phyloP scores from a whole-genome alignment of 192 early-diverging fungal genomes.

The Kickxella alabastrina region DNA sequence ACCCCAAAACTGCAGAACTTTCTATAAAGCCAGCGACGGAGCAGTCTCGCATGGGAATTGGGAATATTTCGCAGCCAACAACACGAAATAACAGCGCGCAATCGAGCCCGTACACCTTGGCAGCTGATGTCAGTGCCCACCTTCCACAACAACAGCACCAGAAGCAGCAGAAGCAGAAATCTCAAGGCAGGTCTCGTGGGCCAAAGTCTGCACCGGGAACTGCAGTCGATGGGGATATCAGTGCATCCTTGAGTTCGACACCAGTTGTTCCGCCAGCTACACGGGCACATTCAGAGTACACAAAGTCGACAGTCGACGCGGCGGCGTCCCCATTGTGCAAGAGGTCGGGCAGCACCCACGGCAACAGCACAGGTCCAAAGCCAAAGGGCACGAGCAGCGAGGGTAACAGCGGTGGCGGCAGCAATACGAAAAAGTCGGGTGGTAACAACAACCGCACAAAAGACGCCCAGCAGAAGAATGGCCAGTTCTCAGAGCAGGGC shows the following conservation, averaged over 20 bases:
- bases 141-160: constrained; percentile 8
- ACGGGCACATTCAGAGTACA: neutral
- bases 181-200: constrained; percentile 6
- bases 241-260: neutral
- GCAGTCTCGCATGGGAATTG: constrained; percentile 8
- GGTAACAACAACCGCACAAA: constrained; percentile 5
- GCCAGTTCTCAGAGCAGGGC: constrained; percentile 3
- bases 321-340: neutral
- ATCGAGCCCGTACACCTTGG: constrained; percentile 17
- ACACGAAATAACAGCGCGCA: constrained; percentile 31
- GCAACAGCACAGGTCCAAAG: neutral
- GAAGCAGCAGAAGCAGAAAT: constrained; percentile 13
- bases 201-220: constrained; percentile 3
- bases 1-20: too few relatives aligned
- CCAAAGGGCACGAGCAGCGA: neutral
- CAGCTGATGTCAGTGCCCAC: neutral
- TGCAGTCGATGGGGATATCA: neutral
- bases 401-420: neutral
- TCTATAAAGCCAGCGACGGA: constrained; percentile 5
- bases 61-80: constrained; percentile 17
- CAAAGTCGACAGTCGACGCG: neutral
- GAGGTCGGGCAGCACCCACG: neutral
- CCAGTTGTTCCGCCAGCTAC: neutral
- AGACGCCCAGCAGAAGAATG: constrained; percentile 1
- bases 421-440: constrained; percentile 5